Percentiles rank a stretch among this genome's conserved stretches.
These are phyloP conservation scores for Trifolium dubium DNA, from an alignment of 306 rosid genomes.

Conservation along the genomic window DNA sequence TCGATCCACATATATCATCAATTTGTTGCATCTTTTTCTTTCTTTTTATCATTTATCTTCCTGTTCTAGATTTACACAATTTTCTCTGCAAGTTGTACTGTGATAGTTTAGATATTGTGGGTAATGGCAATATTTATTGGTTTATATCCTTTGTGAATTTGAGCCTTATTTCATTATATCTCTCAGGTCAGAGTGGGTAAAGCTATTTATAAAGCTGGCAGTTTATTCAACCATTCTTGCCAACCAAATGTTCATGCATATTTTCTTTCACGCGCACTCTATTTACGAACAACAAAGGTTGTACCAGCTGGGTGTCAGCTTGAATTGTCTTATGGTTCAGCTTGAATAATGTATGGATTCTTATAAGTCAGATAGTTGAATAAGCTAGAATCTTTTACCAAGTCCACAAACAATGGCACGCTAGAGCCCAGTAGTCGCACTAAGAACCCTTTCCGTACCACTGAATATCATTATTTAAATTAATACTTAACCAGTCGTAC, in stretches of 20 bases:
- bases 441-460: too few relatives aligned
- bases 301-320: conserved; percentile 64
- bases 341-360: too few relatives aligned
- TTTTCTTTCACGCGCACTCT: conserved; percentile 76
- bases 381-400: too few relatives aligned
- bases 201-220: conserved; percentile 79
- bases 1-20: too few relatives aligned
- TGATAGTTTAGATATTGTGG: conserved; percentile 37
- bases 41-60: too few relatives aligned
- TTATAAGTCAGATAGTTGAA: too few relatives aligned
- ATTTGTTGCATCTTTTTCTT: too few relatives aligned
- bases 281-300: conserved; percentile 64
- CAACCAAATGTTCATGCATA: conserved; percentile 81
- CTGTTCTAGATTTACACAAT: not conserved
- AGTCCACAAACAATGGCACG: too few relatives aligned
- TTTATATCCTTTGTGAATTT: conserved; percentile 31
- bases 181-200: conserved; percentile 83
- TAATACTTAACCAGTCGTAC: too few relatives aligned
- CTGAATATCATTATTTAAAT: too few relatives aligned
- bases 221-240: conserved; percentile 93
- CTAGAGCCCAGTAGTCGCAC: too few relatives aligned
- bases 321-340: conserved; percentile 91
- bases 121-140: conserved; percentile 14
- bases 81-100: conserved; percentile 27
- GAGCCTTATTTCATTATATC: conserved; percentile 43